These are phyloP conservation scores for Barbatosphaeria neglecta DNA, from an alignment of 495 filamentous ascomycete species.

Conservation along the genomic window DNA sequence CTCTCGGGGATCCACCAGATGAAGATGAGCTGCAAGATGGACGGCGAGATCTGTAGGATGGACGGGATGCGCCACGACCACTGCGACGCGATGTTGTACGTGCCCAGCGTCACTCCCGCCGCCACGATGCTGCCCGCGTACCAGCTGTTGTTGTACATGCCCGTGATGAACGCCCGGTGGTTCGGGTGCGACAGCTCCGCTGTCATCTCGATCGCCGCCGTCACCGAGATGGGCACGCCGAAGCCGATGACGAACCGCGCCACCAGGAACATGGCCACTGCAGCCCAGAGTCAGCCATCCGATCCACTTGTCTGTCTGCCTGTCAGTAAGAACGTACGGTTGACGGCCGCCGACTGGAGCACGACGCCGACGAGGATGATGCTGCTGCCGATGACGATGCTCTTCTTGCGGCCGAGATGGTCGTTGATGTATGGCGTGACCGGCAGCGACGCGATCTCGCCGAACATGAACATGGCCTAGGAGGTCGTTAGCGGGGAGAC, in stretches of 20 bases:
- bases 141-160: slow-evolving; percentile 44
- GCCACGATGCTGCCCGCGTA: slow-evolving; percentile 36
- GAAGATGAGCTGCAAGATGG: slow-evolving; percentile 18
- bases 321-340: no score
- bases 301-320: no score
- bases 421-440: slow-evolving; percentile 12
- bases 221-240: slow-evolving; percentile 34
- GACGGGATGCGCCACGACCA: slow-evolving; percentile 35
- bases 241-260: slow-evolving; percentile 35
- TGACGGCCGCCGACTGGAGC: slow-evolving; percentile 33
- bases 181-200: slow-evolving; percentile 44
- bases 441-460: slow-evolving; percentile 3
- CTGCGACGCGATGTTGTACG: slow-evolving; percentile 20
- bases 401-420: slow-evolving; percentile 31
- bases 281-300: no score
- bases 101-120: slow-evolving; percentile 31
- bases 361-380: slow-evolving; percentile 42
- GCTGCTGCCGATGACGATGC: slow-evolving; percentile 38
- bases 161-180: slow-evolving; percentile 41
- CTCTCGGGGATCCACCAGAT: slow-evolving; percentile 38
- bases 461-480: neutral
- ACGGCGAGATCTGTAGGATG: slow-evolving; percentile 28
- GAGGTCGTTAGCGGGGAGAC: no score
- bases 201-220: slow-evolving; percentile 37
- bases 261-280: slow-evolving; percentile 32